Percentiles rank a stretch among this genome's conserved stretches.
Evolutionary conservation across 306 rosid genomes (phyloP).

Genomic region (Cicer yamashitae): DNA sequence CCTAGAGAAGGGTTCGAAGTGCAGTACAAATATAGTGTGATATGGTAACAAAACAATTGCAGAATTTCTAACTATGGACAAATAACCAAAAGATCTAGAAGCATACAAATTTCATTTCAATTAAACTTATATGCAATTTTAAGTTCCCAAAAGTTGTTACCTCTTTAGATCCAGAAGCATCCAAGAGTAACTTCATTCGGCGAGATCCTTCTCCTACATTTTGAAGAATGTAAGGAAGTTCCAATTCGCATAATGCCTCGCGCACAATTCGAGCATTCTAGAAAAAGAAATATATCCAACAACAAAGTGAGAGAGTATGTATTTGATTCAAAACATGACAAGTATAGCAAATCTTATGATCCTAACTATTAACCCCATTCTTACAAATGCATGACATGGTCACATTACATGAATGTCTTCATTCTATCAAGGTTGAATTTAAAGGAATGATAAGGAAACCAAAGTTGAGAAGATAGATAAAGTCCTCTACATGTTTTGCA

Average conservation of each 20-base stretch:
- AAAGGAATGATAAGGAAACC: conserved; percentile 5
- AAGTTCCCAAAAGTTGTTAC: conserved; percentile 49
- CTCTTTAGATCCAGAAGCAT: conserved; percentile 73
- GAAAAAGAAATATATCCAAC: conserved; percentile 31
- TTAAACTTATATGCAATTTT: conserved; percentile 16
- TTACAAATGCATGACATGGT: conserved; percentile 21
- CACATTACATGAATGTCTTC: conserved; percentile 27
- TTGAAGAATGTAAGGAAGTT: conserved; percentile 87
- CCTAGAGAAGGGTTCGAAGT: background rate
- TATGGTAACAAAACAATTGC: conserved; percentile 1
- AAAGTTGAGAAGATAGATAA: conserved; percentile 10
- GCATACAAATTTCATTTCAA: conserved; percentile 17
- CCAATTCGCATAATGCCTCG: conserved; percentile 95
- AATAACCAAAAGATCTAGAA: conserved; percentile 36
- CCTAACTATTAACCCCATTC: conserved; percentile 11
- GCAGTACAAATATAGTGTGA: conserved; percentile 4
- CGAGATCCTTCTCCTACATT: conserved; percentile 85
- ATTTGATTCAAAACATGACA: conserved; percentile 23
- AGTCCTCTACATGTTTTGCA: conserved; percentile 14
- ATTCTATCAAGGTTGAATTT: conserved; percentile 24
- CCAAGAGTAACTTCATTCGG: conserved; percentile 58
- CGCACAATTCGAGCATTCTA: conserved; percentile 90
- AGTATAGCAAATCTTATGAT: conserved; percentile 14
- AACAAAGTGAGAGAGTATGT: conserved; percentile 7
- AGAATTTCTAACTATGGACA: conserved; percentile 17